Evolutionary conservation across 345 rosid genomes (phyloP).

Genomic region (Sonneratia caseolaris): DNA sequence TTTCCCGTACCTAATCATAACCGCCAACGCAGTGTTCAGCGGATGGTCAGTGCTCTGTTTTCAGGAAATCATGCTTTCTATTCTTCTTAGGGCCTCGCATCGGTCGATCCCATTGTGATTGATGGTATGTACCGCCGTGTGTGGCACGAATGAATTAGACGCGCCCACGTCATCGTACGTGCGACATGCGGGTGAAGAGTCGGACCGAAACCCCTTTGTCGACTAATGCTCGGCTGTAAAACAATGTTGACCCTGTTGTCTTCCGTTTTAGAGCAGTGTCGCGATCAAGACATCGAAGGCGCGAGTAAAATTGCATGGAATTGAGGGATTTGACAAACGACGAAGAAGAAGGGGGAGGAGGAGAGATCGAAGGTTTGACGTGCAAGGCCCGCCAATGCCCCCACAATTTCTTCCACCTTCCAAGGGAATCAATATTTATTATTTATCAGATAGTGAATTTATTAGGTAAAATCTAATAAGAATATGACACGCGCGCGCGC

Average conservation of each 20-base stretch:
- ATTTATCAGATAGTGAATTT: too few relatives aligned
- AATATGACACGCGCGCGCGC: too few relatives aligned
- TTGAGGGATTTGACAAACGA: not conserved
- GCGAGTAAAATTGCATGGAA: not conserved
- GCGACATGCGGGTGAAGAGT: not conserved
- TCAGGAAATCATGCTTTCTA: too few relatives aligned
- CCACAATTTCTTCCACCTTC: slow-evolving; percentile 2
- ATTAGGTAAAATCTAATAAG: too few relatives aligned
- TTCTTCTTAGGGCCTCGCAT: too few relatives aligned
- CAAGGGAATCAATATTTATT: not conserved
- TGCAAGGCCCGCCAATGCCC: not conserved
- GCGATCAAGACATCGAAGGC: not conserved
- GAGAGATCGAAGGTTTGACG: not conserved
- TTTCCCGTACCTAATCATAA: too few relatives aligned
- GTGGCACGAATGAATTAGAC: not conserved
- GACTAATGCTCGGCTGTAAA: not conserved
- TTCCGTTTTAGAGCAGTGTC: not conserved
- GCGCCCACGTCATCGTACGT: not conserved
- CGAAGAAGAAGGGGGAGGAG: not conserved
- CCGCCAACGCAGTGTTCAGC: not conserved
- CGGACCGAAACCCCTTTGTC: not conserved
- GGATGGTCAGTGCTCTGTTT: too few relatives aligned
- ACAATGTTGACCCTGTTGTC: not conserved
- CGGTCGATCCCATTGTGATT: not conserved
- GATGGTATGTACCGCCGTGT: too few relatives aligned